Evolutionary conservation across 2,329 filamentous ascomycete genomes (phyloP).

Genomic region (Clonostachys chloroleuca): DNA sequence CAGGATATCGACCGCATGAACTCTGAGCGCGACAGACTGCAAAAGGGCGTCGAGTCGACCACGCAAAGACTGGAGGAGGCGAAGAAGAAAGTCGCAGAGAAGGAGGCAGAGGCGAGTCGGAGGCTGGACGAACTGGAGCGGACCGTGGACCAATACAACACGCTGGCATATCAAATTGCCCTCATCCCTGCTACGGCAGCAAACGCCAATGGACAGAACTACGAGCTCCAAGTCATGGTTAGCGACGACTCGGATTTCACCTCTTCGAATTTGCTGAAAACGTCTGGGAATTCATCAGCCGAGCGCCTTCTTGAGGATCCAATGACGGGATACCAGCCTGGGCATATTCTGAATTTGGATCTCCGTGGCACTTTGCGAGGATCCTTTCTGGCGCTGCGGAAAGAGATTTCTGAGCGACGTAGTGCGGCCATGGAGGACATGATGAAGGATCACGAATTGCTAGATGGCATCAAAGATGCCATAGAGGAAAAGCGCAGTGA

Average conservation of each 20-base stretch:
- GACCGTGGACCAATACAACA: slow-evolving; percentile 87
- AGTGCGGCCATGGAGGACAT: slow-evolving; percentile 81
- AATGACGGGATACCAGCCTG: slow-evolving; percentile 82
- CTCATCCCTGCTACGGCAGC: slow-evolving; percentile 80
- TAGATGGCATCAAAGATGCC: slow-evolving; percentile 93
- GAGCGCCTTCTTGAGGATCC: slow-evolving; percentile 81
- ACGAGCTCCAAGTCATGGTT: slow-evolving; percentile 79
- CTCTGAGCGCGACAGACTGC: slow-evolving; percentile 87
- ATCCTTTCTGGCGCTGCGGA: slow-evolving; percentile 72
- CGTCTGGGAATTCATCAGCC: slow-evolving; percentile 34
- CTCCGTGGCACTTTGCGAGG: slow-evolving; percentile 78
- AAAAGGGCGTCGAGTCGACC: slow-evolving; percentile 78
- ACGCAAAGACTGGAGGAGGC: slow-evolving; percentile 75
- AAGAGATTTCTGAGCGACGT: slow-evolving; percentile 87
- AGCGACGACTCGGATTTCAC: slow-evolving; percentile 76
- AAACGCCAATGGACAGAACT: slow-evolving; percentile 81
- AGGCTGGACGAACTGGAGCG: slow-evolving; percentile 92
- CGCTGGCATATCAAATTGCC: slow-evolving; percentile 87
- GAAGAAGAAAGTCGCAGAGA: slow-evolving; percentile 78
- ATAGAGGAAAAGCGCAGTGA: slow-evolving; percentile 94
- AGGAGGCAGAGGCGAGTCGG: slow-evolving; percentile 79
- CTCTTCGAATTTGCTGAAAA: slow-evolving; percentile 47
- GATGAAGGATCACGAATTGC: slow-evolving; percentile 89
- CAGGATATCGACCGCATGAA: slow-evolving; percentile 99
- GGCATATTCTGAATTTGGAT: slow-evolving; percentile 84